Evolutionary conservation across 2,329 filamentous ascomycete species (phyloP).

Genomic region (Microthyrium microscopicum): DNA sequence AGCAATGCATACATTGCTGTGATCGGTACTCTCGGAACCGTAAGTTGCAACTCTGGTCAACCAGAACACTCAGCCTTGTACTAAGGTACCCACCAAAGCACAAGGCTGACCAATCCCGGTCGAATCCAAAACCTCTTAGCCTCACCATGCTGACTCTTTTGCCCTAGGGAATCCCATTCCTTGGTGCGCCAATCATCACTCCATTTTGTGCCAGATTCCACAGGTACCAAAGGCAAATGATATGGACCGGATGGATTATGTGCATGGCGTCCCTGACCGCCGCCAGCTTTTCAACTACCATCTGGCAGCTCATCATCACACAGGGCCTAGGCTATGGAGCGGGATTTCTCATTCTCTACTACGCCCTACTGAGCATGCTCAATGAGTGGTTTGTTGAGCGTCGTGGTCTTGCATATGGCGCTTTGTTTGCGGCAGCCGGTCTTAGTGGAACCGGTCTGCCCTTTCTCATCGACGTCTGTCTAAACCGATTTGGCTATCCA

Average conservation of each 20-base stretch:
- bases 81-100: no score
- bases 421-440: conserved; percentile 18
- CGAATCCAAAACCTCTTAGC: background rate
- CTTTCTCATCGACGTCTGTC: conserved; percentile 4
- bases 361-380: conserved; percentile 23
- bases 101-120: background rate
- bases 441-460: conserved; percentile 12
- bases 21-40: conserved; percentile 6
- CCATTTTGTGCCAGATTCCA: conserved; percentile 3
- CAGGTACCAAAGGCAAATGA: conserved; percentile 6
- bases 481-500: conserved; percentile 6
- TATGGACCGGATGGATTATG: conserved; percentile 5
- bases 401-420: conserved; percentile 23
- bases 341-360: conserved; percentile 24
- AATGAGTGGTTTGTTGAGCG: conserved; percentile 24
- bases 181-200: conserved; percentile 6
- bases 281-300: conserved; percentile 19
- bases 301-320: conserved; percentile 22
- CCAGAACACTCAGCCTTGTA: no score
- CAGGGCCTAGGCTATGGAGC: conserved; percentile 25
- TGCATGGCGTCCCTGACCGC: conserved; percentile 16
- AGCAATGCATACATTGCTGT: conserved; percentile 2
- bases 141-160: no score
- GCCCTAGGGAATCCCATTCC: conserved; percentile 2
- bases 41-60: no score